Evolutionary conservation across 2,329 filamentous ascomycete species (phyloP), one percentile per base, ranked within the genome.

Genomic region (Dothiorella sarmentorum): DNA sequence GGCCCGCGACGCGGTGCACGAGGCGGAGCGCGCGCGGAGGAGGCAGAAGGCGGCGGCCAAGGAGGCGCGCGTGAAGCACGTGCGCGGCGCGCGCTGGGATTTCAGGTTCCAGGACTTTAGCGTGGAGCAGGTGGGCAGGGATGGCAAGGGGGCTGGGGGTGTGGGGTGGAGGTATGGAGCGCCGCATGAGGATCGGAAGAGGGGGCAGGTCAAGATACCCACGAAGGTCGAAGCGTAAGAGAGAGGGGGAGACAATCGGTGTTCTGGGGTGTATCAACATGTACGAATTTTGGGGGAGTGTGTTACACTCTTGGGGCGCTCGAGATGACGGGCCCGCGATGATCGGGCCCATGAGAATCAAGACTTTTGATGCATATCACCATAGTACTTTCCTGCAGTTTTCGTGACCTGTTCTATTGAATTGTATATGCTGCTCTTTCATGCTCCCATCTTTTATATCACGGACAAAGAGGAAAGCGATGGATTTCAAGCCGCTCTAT

Each of bases 171-270:
- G 84, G 63, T 87, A 87, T 67, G 84, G 85, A 65, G 77, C 85
- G 60, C 84, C 85, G 49, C 80, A 80, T 64, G 74, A 84, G 66
- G 84, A 86, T 62, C 75, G 85, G 61, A 86, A 86, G 78, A 82
- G 81, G 72, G 84, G 84, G 22, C 73, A 78, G 62, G 75, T 85
- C 65, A 87, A 87, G 77, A 85, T 87, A 62, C 84, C 84, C 11
- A 85, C 79, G 20, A 78, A 75, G 62, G 83, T 86, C 47, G 79
- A 82, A 57, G 71, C 71, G 33, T 74, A 17, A 56, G 31, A 3
- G 26, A 3, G 24, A 13, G n/a, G 20, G 29, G 6, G 7, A 31
- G 6, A 15, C n/a, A n/a, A n/a, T n/a, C n/a, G n/a, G n/a, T n/a
- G n/a, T 26, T n/a, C 7, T 26, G 15, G 17, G 35, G 31, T 51